Conservation (phyloP, 208 protist species). For the Trichomonas gallinae region DNA sequence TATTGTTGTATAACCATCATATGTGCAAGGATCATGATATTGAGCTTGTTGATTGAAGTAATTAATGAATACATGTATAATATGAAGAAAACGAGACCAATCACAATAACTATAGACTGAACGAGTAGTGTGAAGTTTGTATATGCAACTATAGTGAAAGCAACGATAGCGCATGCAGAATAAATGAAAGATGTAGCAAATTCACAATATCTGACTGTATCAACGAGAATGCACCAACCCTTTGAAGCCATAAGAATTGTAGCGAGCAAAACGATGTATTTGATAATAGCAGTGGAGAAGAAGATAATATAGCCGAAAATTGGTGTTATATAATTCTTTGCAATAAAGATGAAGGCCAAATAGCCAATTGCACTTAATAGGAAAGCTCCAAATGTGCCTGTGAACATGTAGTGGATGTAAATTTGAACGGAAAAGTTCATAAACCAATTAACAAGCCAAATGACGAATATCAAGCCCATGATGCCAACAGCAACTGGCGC, state of each 20-base stretch:
- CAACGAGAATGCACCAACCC: background rate
- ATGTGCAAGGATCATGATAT: background rate
- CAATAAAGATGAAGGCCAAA: background rate
- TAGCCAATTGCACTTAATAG: background rate
- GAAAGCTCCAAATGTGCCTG: background rate
- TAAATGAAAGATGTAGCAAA: background rate
- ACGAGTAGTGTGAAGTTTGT: too few species aligned
- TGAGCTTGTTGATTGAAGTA: background rate
- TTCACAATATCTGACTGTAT: background rate
- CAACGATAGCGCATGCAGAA: background rate
- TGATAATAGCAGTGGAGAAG: background rate
- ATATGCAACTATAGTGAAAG: background rate
- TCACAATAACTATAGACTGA: background rate
- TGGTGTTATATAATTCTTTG: background rate
- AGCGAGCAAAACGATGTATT: background rate
- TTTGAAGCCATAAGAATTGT: background rate
- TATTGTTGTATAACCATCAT: background rate
- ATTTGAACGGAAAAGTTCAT: background rate
- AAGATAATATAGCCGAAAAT: background rate
- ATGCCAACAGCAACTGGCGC: background rate
- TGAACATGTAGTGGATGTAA: background rate
- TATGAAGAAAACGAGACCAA: background rate
- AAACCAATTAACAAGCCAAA: slow-evolving; percentile 19
- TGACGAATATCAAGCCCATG: background rate
- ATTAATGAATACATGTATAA: background rate